phyloP scores from a whole-genome alignment of 75 land plant genomes.

The Cryptomeria japonica region DNA sequence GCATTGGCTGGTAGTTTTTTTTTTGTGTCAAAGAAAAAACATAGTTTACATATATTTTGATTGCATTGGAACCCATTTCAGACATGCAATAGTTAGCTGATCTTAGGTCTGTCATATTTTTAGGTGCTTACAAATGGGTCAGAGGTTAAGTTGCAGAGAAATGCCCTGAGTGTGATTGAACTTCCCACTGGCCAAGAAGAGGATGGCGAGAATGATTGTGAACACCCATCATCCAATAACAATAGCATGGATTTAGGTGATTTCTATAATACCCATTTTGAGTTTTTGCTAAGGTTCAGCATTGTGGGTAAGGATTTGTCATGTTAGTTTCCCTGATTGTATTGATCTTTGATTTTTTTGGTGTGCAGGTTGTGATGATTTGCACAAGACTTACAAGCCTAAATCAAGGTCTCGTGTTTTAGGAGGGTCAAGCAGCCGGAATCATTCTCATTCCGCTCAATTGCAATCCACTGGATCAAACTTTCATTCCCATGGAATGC shows the following conservation, averaged over 20 bases:
- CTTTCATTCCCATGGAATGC: constrained; percentile 15
- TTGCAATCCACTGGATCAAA: constrained; percentile 12
- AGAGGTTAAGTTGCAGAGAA: constrained; percentile 49
- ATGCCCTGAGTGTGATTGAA: constrained; percentile 45
- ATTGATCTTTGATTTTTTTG: constrained; percentile 1
- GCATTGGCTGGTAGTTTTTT: constrained; percentile 67
- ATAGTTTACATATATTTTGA: neutral
- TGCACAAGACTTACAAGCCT: constrained; percentile 9
- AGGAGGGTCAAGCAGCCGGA: constrained; percentile 8
- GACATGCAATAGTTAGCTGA: neutral
- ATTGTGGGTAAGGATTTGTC: constrained; percentile 9
- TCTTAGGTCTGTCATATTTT: neutral
- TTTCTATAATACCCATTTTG: neutral
- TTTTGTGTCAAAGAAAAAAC: neutral
- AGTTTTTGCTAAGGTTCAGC: neutral
- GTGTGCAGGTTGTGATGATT: constrained; percentile 10
- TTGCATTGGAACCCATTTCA: neutral
- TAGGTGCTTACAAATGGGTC: constrained; percentile 44
- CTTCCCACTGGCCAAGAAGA: constrained; percentile 42
- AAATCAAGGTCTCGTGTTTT: constrained; percentile 9
- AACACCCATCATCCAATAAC: constrained; percentile 47
- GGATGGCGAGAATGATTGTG: constrained; percentile 24
- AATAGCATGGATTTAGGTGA: constrained; percentile 41
- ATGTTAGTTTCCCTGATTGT: neutral
- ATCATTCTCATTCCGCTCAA: constrained; percentile 2